These are phyloP conservation scores for Pyrenula aspistea DNA, from an alignment of 495 filamentous ascomycete species.

Conservation along the genomic window DNA sequence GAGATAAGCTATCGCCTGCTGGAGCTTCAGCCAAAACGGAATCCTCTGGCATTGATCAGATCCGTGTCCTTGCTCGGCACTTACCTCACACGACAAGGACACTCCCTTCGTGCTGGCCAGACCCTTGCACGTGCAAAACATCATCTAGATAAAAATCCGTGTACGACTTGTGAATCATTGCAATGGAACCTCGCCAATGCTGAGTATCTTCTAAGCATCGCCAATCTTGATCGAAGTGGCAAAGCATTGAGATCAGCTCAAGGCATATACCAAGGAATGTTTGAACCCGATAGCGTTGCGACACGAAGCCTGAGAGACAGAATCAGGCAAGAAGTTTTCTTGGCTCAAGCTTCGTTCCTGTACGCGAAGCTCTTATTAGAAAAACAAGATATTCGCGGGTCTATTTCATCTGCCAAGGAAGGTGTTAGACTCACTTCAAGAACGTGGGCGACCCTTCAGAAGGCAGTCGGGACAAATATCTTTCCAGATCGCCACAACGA, in stretches of 20 bases:
- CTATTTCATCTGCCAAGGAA: slow-evolving; percentile 53
- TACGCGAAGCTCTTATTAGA: slow-evolving; percentile 53
- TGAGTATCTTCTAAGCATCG: slow-evolving; percentile 61
- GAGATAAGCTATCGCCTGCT: slow-evolving; percentile 41
- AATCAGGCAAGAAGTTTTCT: slow-evolving; percentile 30
- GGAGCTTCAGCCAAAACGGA: slow-evolving; percentile 33
- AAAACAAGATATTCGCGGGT: slow-evolving; percentile 48
- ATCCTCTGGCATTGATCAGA: slow-evolving; percentile 42
- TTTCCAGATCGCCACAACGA: neutral
- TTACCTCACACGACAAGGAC: slow-evolving; percentile 68
- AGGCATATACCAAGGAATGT: slow-evolving; percentile 23
- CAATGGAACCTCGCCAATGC: slow-evolving; percentile 59
- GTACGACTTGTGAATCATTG: slow-evolving; percentile 30
- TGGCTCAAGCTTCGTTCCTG: slow-evolving; percentile 42
- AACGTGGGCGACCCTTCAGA: slow-evolving; percentile 61
- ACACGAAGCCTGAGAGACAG: slow-evolving; percentile 19
- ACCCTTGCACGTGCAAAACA: slow-evolving; percentile 46
- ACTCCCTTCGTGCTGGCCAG: slow-evolving; percentile 59
- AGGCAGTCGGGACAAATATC: slow-evolving; percentile 6
- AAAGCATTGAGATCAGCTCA: slow-evolving; percentile 18
- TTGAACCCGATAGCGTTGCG: slow-evolving; percentile 17
- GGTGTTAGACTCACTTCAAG: slow-evolving; percentile 54
- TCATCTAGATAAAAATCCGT: slow-evolving; percentile 24
- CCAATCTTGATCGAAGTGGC: slow-evolving; percentile 44
- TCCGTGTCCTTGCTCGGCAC: slow-evolving; percentile 49